These are phyloP conservation scores for Epichloe elymi DNA, from an alignment of 2,329 filamentous ascomycete genomes.

Conservation along the genomic window DNA sequence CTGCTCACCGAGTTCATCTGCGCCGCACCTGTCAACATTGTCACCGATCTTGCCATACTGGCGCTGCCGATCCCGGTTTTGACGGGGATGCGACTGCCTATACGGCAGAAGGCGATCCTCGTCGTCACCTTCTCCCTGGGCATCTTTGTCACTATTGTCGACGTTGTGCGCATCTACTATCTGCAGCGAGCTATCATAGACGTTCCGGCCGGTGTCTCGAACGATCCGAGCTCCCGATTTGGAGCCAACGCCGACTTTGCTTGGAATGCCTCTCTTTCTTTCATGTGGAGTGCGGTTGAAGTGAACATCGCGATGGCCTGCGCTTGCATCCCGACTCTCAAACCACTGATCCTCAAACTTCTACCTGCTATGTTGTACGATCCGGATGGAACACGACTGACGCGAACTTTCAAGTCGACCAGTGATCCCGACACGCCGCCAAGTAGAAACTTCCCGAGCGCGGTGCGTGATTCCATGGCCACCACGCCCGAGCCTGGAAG, in stretches of 20 bases:
- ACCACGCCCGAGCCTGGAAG: neutral
- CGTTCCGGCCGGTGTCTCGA: slow-evolving; percentile 23
- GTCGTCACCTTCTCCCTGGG: slow-evolving; percentile 78
- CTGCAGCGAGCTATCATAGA: slow-evolving; percentile 57
- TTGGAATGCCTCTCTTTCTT: slow-evolving; percentile 69
- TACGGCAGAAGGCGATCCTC: slow-evolving; percentile 76
- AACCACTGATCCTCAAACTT: slow-evolving; percentile 62
- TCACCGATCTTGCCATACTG: slow-evolving; percentile 79
- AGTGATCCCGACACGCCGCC: slow-evolving; percentile 18
- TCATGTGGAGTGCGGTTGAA: slow-evolving; percentile 91
- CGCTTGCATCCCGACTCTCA: slow-evolving; percentile 83
- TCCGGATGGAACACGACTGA: slow-evolving; percentile 28
- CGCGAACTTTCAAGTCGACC: slow-evolving; percentile 14
- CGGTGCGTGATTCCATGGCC: neutral
- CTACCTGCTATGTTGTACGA: slow-evolving; percentile 44
- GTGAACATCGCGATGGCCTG: slow-evolving; percentile 85
- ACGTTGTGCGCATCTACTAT: slow-evolving; percentile 82
- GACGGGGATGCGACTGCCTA: slow-evolving; percentile 72
- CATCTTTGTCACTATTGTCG: slow-evolving; percentile 75
- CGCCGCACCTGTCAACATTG: slow-evolving; percentile 81
- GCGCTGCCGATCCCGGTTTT: slow-evolving; percentile 80
- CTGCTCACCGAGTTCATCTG: slow-evolving; percentile 51
- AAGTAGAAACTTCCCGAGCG: slow-evolving; percentile 7
- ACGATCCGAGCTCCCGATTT: slow-evolving; percentile 30
- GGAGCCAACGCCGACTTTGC: slow-evolving; percentile 41